Evolutionary conservation across 176 grass and related monocot species (phyloP), one percentile per base, ranked within the genome.

Genomic region (Musa itinerans): DNA sequence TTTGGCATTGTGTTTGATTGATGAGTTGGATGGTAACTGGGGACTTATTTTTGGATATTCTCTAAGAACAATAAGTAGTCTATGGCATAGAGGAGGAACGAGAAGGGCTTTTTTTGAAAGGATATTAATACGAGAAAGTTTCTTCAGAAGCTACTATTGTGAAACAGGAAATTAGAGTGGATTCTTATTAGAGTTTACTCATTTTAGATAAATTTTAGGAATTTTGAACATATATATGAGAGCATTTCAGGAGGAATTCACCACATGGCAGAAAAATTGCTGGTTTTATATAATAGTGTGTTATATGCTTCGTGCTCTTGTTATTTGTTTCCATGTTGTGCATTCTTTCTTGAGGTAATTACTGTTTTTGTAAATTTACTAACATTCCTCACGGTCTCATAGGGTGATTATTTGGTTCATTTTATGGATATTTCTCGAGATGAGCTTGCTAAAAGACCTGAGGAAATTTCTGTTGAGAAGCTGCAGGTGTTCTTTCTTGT

Each of bases 401-500:
- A 99, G 95, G 95, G 95, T 79, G 95, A 99, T 81, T 99, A 94
- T 90, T 87, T 99, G 86, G 95, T 99, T 82, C 95, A 99, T 81
- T 99, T 99, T 86, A 99, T 99, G 88, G 95, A 99, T 86, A 99
- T 94, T 87, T 91, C 95, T 78, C 72, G 83, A 84, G 95, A 99
- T 78, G 95, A 99, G 79, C 91, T 99, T 82, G 81, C 78, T 23
- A 99, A 94, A 81, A 94, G 78, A 78, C 90, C 84, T 53, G 85
- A 89, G 81, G 95, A 99, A 84, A 90, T 99, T 81, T 99, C 86
- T 74, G 80, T 88, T 81, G 95, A 94, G 83, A 99, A 99, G 72
- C 86, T 94, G 84, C 88, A 99, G 91, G 95, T 94, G 52, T 84
- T 69, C 29, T 87, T 48, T 76, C 75, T 13, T 78, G 48, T 10